These are phyloP conservation scores for Talaromyces sp. DNA, from an alignment of 2,329 filamentous ascomycete species.

Conservation along the genomic window DNA sequence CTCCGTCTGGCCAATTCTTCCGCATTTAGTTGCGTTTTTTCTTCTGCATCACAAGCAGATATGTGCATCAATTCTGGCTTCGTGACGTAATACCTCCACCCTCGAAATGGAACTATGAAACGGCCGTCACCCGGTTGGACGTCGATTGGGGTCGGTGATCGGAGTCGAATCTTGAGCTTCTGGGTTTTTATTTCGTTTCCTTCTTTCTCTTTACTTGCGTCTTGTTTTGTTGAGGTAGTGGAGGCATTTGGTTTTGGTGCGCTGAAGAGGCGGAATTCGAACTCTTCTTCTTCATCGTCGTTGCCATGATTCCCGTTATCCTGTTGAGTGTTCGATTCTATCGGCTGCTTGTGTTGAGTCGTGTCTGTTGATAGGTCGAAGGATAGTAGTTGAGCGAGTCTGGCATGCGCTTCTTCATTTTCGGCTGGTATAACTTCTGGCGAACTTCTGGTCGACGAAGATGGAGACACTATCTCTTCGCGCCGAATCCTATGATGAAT, in stretches of 20 bases:
- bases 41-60: constrained; percentile 18
- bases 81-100: constrained; percentile 43
- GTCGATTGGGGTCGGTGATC: constrained; percentile 37
- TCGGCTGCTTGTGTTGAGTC: neutral
- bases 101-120: constrained; percentile 40
- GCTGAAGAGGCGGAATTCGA: constrained; percentile 43
- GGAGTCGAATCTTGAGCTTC: constrained; percentile 38
- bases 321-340: neutral
- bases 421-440: constrained; percentile 29
- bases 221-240: neutral
- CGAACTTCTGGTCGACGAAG: constrained; percentile 30
- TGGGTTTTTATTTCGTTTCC: constrained; percentile 25
- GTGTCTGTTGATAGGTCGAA: constrained; percentile 27
- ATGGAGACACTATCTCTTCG: constrained; percentile 33
- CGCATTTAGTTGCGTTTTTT: neutral
- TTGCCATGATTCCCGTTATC: constrained; percentile 10
- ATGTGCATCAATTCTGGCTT: constrained; percentile 28
- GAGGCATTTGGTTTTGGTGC: constrained; percentile 23
- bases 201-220: neutral
- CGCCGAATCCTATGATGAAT: constrained; percentile 33
- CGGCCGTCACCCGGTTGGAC: constrained; percentile 30
- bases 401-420: constrained; percentile 25
- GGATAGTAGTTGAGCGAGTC: constrained; percentile 33
- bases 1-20: constrained; percentile 22
- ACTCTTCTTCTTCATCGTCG: constrained; percentile 41